Evolutionary conservation across 257 asterid species (phyloP).

Genomic region (Scutellaria baicalensis): DNA sequence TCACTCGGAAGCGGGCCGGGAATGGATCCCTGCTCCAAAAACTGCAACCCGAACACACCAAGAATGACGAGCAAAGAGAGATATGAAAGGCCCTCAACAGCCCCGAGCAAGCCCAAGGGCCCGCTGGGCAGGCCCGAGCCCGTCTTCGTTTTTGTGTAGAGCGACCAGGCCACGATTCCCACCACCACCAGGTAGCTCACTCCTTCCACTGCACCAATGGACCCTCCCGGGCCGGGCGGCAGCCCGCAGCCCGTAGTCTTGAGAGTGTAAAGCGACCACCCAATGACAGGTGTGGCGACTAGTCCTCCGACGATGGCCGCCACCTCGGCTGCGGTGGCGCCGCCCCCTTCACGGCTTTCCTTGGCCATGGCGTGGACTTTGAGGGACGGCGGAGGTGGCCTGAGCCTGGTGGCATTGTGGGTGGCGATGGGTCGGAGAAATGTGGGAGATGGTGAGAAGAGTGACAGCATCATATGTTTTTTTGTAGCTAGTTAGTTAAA

Average conservation of each 20-base stretch:
- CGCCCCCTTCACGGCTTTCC: slow-evolving; percentile 34
- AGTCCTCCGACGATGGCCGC: slow-evolving; percentile 52
- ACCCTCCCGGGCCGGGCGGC: slow-evolving; percentile 92
- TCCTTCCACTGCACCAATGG: slow-evolving; percentile 84
- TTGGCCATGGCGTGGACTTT: slow-evolving; percentile 47
- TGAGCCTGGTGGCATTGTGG: slow-evolving; percentile 16
- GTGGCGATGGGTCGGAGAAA: neutral
- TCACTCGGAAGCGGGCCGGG: slow-evolving; percentile 81
- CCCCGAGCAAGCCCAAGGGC: slow-evolving; percentile 76
- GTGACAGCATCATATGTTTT: slow-evolving; percentile 8
- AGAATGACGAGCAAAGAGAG: slow-evolving; percentile 56
- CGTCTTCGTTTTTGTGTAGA: slow-evolving; percentile 68
- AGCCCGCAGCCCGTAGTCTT: slow-evolving; percentile 91
- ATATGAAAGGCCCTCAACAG: slow-evolving; percentile 87
- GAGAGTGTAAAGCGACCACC: slow-evolving; percentile 86
- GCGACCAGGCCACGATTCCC: slow-evolving; percentile 82
- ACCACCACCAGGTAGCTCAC: slow-evolving; percentile 75
- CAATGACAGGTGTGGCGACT: slow-evolving; percentile 66
- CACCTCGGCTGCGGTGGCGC: slow-evolving; percentile 27
- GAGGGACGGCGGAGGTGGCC: slow-evolving; percentile 6
- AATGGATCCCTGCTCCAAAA: slow-evolving; percentile 56
- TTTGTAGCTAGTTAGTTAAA: too few relatives aligned
- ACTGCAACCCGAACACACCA: slow-evolving; percentile 72
- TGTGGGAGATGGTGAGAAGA: slow-evolving; percentile 10
- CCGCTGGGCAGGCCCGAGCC: slow-evolving; percentile 92